Base-by-base conservation (phyloP, 495 filamentous ascomycete genomes). In the Annulohypoxylon maeteangense region DNA sequence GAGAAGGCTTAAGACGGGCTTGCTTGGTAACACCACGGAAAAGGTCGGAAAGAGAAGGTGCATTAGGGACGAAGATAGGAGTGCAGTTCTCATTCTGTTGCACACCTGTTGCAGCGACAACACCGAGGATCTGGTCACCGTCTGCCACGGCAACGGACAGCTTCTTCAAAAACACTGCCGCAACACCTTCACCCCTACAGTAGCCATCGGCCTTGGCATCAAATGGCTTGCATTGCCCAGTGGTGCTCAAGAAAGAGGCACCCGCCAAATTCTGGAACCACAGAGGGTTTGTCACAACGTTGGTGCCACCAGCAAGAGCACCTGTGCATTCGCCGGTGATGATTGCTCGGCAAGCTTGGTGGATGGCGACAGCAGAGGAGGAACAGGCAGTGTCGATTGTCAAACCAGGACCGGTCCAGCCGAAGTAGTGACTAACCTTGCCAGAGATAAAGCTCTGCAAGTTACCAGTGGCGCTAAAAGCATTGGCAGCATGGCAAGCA, bases 341-440 rank as follows among this genome's bases (percentile, higher is more conserved):
- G 10, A 79, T 70, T 5, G 79, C 81, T 48, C 81, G 79, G 32
- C 78, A 77, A 3, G 82, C 85, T 38, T 67, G 65, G 64, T 86
- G 77, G 12, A 87, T 63, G 0, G 86, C 83, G 1, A 84, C 76
- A 4, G 86, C 72, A 20, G 80, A 84, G 0, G 83, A 85, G 1
- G 85, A 87, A 54, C 87, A 89, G 0, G 87, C 87, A 0, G 86
- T 88, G 58, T 89, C 86, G n/a, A 86, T 77, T 0, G 81, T 85
- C 71, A 88, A 76, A 0, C 76, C 79, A 1, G 86, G 85, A 0
- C 86, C 87, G 1, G 81, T 79, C 80, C 80, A 86, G 51, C 86
- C 81, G 34, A 87, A 88, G 60, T 81, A 84, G 64, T 88, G 86
- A 0, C 67, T 72, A 1, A 80, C 36, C 40, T 70, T 72, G 7